A percentile compares a stretch with the other conserved stretches of the same genome.
Conservation (phyloP, 202 grass and related monocot genomes). For the Tripidium arundinaceum region DNA sequence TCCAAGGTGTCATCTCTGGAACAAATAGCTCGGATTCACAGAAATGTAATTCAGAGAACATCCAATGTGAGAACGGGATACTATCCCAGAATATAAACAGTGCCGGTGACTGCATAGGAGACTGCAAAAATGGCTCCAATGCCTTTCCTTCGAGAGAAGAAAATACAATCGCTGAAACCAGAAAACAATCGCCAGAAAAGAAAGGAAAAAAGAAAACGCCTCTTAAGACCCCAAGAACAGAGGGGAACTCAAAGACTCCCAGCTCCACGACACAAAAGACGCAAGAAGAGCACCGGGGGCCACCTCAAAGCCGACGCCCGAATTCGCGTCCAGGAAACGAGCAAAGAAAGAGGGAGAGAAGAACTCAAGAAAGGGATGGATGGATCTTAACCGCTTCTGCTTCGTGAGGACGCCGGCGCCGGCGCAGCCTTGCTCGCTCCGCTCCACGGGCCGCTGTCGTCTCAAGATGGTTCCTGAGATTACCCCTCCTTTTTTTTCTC, state of each 20-base stretch:
- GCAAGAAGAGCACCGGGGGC: not conserved
- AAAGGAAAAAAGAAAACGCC: not conserved
- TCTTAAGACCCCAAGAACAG: not conserved
- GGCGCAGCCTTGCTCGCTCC: not conserved
- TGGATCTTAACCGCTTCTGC: not conserved
- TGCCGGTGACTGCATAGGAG: conserved; percentile 35
- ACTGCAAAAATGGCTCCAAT: conserved; percentile 33
- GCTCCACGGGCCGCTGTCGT: not conserved
- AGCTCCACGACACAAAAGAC: not conserved
- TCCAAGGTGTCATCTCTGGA: conserved; percentile 25
- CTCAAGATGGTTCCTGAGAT: conserved; percentile 34
- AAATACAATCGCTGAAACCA: conserved; percentile 31
- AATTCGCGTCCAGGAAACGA: not conserved
- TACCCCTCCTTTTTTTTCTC: not conserved
- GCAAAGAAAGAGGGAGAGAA: not conserved
- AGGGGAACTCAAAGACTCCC: not conserved
- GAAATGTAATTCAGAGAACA: conserved; percentile 46
- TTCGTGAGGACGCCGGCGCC: not conserved
- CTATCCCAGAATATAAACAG: conserved; percentile 23
- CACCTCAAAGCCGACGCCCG: not conserved
- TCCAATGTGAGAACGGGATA: conserved; percentile 21
- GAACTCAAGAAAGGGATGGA: not conserved
- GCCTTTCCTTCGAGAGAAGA: conserved; percentile 34
- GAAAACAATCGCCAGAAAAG: not conserved
- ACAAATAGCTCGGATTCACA: conserved; percentile 35